A percentile compares a stretch with the other conserved stretches of the same genome.
phyloP scores from a whole-genome alignment of 176 grass and related monocot genomes.

The Triticum aestivum region IWGSC_CS_RefSeq_v2.1 NC_057810.1:483809315-483809814 shows the following conservation, averaged over 20 bases:
- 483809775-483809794: not conserved
- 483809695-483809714: not conserved
- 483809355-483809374: slow-evolving; percentile 81
- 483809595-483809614: not conserved
- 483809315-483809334: slow-evolving; percentile 50
- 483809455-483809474: not conserved
- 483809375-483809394: slow-evolving; percentile 48
- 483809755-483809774: not conserved
- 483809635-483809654: not conserved
- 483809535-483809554: not conserved
- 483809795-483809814: not conserved
- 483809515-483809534: not conserved
- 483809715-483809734: not conserved
- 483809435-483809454: not conserved
- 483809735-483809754: not conserved
- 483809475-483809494: not conserved
- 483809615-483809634: not conserved
- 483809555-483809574: not conserved
- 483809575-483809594: not conserved
- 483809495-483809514: not conserved
- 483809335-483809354: slow-evolving; percentile 85
- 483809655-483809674: not conserved
- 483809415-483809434: not conserved
- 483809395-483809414: not conserved
- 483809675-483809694: not conserved